Evolutionary conservation across 805 yeast genomes (phyloP), one percentile per base, ranked within the genome.

Genomic region (Cyberlindnera mississippiensis): DNA sequence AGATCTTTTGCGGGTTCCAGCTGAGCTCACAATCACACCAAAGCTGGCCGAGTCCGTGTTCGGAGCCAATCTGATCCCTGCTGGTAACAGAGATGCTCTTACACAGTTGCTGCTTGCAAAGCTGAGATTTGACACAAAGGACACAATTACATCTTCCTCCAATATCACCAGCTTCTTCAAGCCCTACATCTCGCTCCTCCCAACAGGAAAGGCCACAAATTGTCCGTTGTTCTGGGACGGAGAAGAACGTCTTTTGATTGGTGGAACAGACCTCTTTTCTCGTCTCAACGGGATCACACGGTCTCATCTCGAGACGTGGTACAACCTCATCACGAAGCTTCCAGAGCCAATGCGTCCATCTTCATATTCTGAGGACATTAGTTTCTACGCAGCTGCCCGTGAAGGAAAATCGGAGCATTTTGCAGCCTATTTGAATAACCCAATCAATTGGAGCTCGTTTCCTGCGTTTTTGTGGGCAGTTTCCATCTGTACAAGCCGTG

Each of bases 391-490:
- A 6, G 49, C 53, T 38, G 45, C 45, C 37, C 51, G 48, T 30
- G 44, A 38, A 11, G 53, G 55, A 0, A 48, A 46, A 43, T 42
- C 62, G 49, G 42, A 50, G 14, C 56, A 58, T 8, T 51, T 55
- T 30, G 52, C 55, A 4, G 44, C 47, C 2, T 55, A 62, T 31
- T 41, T 52, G 31, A 63, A 62, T 32, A 45, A 47, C 18, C 56
- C 55, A 12, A 38, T 32, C 5, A 68, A 73, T 34, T 83, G 90
- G 90, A 71, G 79, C 1, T 68, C 78, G 42, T 83, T 85, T 52
- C 67, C 78, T 1, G 80, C 78, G 6, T 89, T 81, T 57, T 56
- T 83, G 5, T 90, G 96, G 96, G 78, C 95, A 0, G 65, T 74
- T 32, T 68, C 76, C 35, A 82, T 86, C 12, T 72, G 85, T 48